These are phyloP conservation scores for Penicillium odoratum DNA, from an alignment of 495 filamentous ascomycete genomes.

Conservation along the genomic window DNA sequence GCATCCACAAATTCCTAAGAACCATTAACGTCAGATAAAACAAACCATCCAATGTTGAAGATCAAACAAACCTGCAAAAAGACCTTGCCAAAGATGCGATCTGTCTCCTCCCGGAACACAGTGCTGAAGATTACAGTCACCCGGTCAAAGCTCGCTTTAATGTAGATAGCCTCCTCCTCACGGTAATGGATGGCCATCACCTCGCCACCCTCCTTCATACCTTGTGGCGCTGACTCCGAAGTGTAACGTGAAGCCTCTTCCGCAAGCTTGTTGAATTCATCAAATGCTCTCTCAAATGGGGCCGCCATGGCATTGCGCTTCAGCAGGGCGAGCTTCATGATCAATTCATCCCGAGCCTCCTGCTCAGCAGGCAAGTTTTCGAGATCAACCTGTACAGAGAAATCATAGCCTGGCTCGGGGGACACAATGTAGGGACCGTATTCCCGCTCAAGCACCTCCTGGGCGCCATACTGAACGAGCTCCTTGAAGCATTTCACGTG, in stretches of 20 bases:
- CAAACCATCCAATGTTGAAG: not conserved
- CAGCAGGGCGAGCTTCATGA: constrained; percentile 80
- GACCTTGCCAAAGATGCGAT: constrained; percentile 94
- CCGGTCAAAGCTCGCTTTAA: constrained; percentile 94
- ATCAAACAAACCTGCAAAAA: constrained; percentile 63
- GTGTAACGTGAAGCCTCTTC: constrained; percentile 89
- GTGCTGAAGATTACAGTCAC: constrained; percentile 99
- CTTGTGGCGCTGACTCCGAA: constrained; percentile 86
- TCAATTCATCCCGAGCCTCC: constrained; percentile 80
- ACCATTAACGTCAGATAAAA: constrained; percentile 3
- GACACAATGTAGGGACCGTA: constrained; percentile 88
- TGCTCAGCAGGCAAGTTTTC: constrained; percentile 78
- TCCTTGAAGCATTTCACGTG: constrained; percentile 92
- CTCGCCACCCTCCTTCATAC: constrained; percentile 81
- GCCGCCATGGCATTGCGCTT: constrained; percentile 99
- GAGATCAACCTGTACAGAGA: constrained; percentile 85
- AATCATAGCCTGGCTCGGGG: constrained; percentile 90
- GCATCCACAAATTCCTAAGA: constrained; percentile 92
- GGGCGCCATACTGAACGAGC: constrained; percentile 87
- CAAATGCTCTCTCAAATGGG: constrained; percentile 93
- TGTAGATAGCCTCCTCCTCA: constrained; percentile 99
- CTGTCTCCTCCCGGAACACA: constrained; percentile 95
- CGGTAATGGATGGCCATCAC: constrained; percentile 97
- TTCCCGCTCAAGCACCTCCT: constrained; percentile 86
- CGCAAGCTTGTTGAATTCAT: constrained; percentile 81